Evolutionary conservation across 306 rosid species (phyloP), one percentile per base, ranked within the genome.

Genomic region (Prunus salicina): DNA sequence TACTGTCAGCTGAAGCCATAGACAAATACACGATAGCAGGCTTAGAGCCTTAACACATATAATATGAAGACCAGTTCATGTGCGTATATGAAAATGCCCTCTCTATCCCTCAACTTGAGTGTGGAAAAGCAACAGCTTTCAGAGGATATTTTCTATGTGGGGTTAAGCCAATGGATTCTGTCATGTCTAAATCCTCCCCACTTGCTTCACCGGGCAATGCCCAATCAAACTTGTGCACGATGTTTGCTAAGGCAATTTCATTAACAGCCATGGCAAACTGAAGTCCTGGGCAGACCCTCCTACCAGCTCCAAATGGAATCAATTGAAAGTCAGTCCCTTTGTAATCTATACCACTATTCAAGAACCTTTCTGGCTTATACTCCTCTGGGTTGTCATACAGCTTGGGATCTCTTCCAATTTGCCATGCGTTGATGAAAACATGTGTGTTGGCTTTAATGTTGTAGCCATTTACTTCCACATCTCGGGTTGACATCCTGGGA

Each of bases 101-200:
- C 57, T 18, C 57, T 16, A 55, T 8, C 12, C 19, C n/a, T 55
- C 25, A 55, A 55, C 30, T 11, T 0, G 30, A 58, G 5, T 41
- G 20, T 28, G 72, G 72, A 7, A 53, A 1, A 15, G 83, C 81
- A 65, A 78, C 16, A 12, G 62, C 84, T 9, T 69, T 1, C 11
- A 86, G 92, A 41, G 89, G 92, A 15, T 15, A 64, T 32, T 79
- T 83, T 55, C 79, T 79, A 32, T 75, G 82, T n/a, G 72, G 63
- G 0, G 70, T 68, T 24, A 73, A 0, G 1, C 88, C 88, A 25
- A 32, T 11, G 78, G 80, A 15, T 32, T 87, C 89, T 16, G 79
- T 53, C 85, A 81, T 79, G 53, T 85, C 87, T 58, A 88, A 76
- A 14, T 50, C 73, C 32, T 81, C 68, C 7, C n/a, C 76, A 14